Percentiles rank a stretch among this genome's conserved stretches.
Conservation (phyloP, 1,284 basidiomycete genomes). For the Trichosporon sp. region DNA sequence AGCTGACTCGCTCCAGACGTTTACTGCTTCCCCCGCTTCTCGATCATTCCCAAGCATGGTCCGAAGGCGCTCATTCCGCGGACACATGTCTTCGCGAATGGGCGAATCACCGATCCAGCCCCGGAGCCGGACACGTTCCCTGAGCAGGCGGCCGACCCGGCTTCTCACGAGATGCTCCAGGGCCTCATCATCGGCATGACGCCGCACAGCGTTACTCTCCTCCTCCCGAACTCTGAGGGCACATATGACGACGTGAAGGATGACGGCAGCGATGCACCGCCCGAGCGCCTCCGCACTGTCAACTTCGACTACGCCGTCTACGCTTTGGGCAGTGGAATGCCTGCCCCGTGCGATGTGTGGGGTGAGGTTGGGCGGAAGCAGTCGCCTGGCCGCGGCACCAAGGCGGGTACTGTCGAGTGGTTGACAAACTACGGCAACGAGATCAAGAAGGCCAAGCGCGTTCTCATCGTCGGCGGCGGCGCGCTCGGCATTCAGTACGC, state of each 20-base stretch:
- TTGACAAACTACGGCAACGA: conserved; percentile 27
- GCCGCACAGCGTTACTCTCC: conserved; percentile 52
- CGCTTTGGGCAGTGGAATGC: conserved; percentile 44
- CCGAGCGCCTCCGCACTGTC: conserved; percentile 23
- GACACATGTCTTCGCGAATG: conserved; percentile 48
- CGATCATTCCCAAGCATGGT: conserved; percentile 48
- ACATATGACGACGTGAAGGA: conserved; percentile 13
- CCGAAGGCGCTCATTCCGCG: conserved; percentile 63
- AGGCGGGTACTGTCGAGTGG: conserved; percentile 30
- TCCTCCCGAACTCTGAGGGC: conserved; percentile 18
- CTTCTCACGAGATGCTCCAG: conserved; percentile 45
- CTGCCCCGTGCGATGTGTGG: conserved; percentile 45
- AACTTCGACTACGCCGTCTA: conserved; percentile 50
- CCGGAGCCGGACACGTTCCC: conserved; percentile 20
- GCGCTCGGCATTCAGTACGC: conserved; percentile 53
- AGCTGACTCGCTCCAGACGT: conserved; percentile 38
- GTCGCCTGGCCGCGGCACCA: conserved; percentile 30
- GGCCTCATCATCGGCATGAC: conserved; percentile 52
- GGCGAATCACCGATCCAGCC: conserved; percentile 2
- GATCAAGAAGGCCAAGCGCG: conserved; percentile 41
- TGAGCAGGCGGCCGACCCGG: conserved; percentile 19
- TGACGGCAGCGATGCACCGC: conserved; percentile 10
- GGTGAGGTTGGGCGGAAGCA: conserved; percentile 14
- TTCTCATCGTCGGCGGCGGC: conserved; percentile 49
- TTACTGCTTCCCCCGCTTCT: conserved; percentile 52